A percentile compares a stretch with the other conserved stretches of the same genome.
Conservation (phyloP, 2,329 filamentous ascomycete genomes). For the Blastomyces silverae region DNA sequence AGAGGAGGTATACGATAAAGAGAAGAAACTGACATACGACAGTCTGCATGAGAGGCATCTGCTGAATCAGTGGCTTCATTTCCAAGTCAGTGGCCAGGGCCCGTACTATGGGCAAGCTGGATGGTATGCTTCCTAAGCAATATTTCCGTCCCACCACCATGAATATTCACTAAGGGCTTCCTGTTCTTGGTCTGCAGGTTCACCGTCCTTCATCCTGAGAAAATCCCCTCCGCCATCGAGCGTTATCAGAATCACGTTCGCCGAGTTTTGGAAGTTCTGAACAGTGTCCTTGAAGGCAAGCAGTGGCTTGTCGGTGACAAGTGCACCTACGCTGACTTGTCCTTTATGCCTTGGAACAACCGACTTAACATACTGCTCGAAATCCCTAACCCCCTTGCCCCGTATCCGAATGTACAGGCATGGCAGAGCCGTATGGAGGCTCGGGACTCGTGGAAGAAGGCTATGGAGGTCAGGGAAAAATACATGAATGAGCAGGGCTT, state of each 20-base stretch:
- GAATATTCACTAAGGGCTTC: background rate
- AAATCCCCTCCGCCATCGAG: slow-evolving; percentile 35
- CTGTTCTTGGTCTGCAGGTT: slow-evolving; percentile 30
- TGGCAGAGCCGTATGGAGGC: slow-evolving; percentile 30
- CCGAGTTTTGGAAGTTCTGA: slow-evolving; percentile 39
- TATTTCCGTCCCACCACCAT: background rate
- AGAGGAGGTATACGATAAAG: slow-evolving; percentile 38
- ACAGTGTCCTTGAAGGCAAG: slow-evolving; percentile 33
- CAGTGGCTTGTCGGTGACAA: slow-evolving; percentile 42
- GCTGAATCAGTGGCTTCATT: slow-evolving; percentile 38
- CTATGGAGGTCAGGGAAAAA: background rate
- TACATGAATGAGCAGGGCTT: slow-evolving; percentile 1
- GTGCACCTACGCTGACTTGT: slow-evolving; percentile 39
- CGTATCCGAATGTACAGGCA: slow-evolving; percentile 28
- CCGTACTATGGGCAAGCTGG: slow-evolving; percentile 41
- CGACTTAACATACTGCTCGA: slow-evolving; percentile 12
- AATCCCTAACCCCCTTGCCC: slow-evolving; percentile 25
- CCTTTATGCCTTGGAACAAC: slow-evolving; percentile 37
- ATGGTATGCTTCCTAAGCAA: background rate
- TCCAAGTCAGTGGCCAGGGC: slow-evolving; percentile 40
- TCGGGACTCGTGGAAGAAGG: slow-evolving; percentile 26
- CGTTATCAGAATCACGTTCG: slow-evolving; percentile 38
- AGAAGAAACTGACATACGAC: slow-evolving; percentile 33
- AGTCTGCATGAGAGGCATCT: slow-evolving; percentile 29
- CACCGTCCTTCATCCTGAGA: slow-evolving; percentile 34